Evolutionary conservation across 2,329 filamentous ascomycete genomes (phyloP), one percentile per base, ranked within the genome.

Genomic region (Aureobasidium vineae): DNA sequence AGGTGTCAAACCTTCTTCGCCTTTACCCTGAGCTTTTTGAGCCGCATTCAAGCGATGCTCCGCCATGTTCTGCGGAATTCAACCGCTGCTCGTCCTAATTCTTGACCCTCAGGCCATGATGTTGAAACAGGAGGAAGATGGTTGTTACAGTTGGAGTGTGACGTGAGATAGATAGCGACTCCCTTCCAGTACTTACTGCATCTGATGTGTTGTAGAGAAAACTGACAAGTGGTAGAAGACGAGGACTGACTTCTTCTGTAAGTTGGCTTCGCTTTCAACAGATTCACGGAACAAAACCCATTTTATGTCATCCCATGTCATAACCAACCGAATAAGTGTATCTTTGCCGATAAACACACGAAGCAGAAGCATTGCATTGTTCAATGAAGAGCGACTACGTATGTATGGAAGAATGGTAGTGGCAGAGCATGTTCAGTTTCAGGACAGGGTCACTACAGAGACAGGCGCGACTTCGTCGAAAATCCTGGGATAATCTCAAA

Each of bases 1-100:
- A 59, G 16, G 40, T 59, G 54, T 59, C 54, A 59, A 59, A 45
- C 54, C 33, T 45, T 59, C 40, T 59, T 59, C 16, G 54, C 26
- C 16, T 59, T 59, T 45, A 26, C 40, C 54, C 38, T 57, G 38
- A 33, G 54, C 38, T 33, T 21, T 45, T 45, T 43, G 23, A 57
- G 54, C 53, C 38, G 54, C 54, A 57, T 45, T 43, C 54, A 57
- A 57, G 54, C 54, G 54, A 16, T 57, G 54, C 54, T 40, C 54
- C 54, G 54, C 54, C 23, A 57, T 26, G 38, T 28, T 11, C n/a
- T 59, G 54, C 16, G 54, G 38, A 45, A 31, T 31, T 16, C 4
- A 43, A 11, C 54, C 54, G 54, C 38, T 26, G 38, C 33, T 54
- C 11, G 19, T 16, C n/a, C 7, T 3, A 15, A 52, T 16, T n/a